Evolutionary conservation across 352 stramenopile species (phyloP).

Genomic region (Peronospora tabacina): DNA sequence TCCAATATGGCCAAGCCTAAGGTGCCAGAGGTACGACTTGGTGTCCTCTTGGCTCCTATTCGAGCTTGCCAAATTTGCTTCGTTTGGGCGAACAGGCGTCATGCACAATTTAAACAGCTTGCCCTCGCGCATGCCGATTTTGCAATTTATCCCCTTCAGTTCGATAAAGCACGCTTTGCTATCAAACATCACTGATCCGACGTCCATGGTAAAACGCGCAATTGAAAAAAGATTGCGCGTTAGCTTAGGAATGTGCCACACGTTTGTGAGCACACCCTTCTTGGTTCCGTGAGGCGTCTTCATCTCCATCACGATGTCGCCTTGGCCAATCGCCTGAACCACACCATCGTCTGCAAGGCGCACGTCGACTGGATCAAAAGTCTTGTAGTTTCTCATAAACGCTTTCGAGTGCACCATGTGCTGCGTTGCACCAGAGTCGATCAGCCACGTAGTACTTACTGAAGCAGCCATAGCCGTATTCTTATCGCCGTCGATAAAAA

Average conservation of each 20-base stretch:
- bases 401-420: slow-evolving; percentile 1
- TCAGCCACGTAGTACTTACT: not conserved
- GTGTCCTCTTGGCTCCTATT: not conserved
- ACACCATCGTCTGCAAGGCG: not conserved
- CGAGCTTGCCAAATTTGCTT: not conserved
- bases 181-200: not conserved
- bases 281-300: too few species aligned
- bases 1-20: not conserved
- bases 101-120: not conserved
- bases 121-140: not conserved
- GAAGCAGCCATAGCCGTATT: not conserved
- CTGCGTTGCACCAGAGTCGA: slow-evolving; percentile 4
- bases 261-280: not conserved
- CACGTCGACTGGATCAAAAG: not conserved
- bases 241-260: not conserved
- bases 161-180: not conserved
- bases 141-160: not conserved
- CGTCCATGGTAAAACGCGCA: not conserved
- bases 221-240: not conserved
- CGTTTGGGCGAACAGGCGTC: not conserved
- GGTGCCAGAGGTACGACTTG: not conserved
- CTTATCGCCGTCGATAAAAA: not conserved
- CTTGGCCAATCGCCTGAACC: not conserved
- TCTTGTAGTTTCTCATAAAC: slow-evolving; percentile 1
- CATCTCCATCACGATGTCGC: not conserved